Base-by-base conservation (phyloP, 1,139 yeast genomes). In the Suhomyces chickasaworum region DNA sequence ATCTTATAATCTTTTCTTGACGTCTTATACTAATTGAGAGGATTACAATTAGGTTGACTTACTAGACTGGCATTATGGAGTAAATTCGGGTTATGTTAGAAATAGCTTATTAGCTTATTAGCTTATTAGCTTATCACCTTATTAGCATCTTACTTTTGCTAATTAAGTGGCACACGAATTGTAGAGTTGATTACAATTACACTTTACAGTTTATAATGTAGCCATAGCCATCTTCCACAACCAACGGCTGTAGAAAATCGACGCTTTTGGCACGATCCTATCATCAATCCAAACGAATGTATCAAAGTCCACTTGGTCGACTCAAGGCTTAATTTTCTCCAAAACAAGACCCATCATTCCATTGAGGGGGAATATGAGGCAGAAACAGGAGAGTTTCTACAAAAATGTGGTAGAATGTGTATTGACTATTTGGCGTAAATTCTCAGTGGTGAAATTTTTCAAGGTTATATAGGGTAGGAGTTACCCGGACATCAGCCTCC, bases 251-350 rank as follows among this genome's bases (percentile, higher is more conserved):
- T 20, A 17, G 44, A 37, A 17, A 27, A 25, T n/a, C 44, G 49
- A 34, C 29, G 29, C 58, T 53, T 45, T 46, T 66, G 75, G 64
- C 78, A 71, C 75, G 78, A 70, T 71, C 77, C 68, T 53, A 54
- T 57, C 58, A 67, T 66, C 59, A 59, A 53, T 55, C 53, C 52
- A 52, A 52, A 64, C 68, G 66, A 64, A 63, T 63, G 77, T 70
- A 71, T 73, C 77, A 72, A 71, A 59, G 66, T 60, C 49, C 49
- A 57, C 51, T 44, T 50, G 53, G 50, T 48, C 67, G 63, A 65
- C 59, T 55, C 51, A 63, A 65, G 71, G 86, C 86, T 80, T 79
- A 49, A 50, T 83, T 81, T 83, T 71, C 88, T 83, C 89, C 88
- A 68, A 75, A 59, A 80, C 53, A 66, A 83, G 86, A 81, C 86